phyloP scores from a whole-genome alignment of 345 rosid species.

The Citrus maxima region DNA sequence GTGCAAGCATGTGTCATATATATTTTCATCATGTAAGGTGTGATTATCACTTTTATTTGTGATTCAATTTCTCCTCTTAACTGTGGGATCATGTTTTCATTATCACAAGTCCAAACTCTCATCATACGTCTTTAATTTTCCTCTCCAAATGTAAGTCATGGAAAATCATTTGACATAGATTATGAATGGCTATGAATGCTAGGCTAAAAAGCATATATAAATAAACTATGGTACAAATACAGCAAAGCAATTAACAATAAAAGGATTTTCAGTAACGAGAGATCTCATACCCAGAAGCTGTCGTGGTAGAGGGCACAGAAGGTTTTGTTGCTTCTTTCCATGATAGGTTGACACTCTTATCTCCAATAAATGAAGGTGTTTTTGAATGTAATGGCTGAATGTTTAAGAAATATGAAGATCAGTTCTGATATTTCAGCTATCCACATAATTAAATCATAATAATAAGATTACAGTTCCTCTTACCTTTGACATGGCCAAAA shows the following conservation, averaged over 20 bases:
- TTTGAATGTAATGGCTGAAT: conserved; percentile 83
- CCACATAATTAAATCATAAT: neutral
- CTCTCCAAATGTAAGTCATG: neutral
- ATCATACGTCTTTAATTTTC: neutral
- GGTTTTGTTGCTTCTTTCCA: conserved; percentile 89
- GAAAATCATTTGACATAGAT: neutral
- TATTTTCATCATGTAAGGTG: neutral
- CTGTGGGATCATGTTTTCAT: neutral
- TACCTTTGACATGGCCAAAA: conserved; percentile 96
- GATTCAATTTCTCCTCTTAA: neutral
- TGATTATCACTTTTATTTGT: neutral
- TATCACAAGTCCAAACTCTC: neutral
- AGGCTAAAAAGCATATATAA: neutral
- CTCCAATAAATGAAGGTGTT: conserved; percentile 85
- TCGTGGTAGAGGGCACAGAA: conserved; percentile 39
- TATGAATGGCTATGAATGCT: neutral
- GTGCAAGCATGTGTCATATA: neutral
- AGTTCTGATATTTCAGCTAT: conserved; percentile 6
- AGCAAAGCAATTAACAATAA: neutral
- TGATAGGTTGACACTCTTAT: conserved; percentile 78
- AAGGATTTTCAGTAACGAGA: neutral
- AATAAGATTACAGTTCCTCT: neutral
- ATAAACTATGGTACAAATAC: neutral
- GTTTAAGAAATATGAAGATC: conserved; percentile 10
- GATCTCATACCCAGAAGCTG: conserved; percentile 55